Conservation (phyloP, 2,329 filamentous ascomycete genomes). For the Akanthomyces uredinophilus region DNA sequence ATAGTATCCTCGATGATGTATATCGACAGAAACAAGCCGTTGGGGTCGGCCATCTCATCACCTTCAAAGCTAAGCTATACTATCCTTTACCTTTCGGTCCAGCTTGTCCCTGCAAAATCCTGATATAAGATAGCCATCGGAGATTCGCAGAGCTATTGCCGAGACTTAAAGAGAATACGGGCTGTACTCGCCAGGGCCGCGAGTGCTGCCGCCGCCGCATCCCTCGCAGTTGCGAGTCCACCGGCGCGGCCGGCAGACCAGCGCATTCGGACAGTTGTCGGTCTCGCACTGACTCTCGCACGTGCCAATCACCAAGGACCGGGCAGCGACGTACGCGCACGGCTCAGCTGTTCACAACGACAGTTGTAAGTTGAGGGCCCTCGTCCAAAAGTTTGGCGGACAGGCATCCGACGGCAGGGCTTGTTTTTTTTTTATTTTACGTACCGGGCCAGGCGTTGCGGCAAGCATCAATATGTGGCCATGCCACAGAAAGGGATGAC, state of each 20-base stretch:
- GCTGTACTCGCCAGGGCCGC: constrained; percentile 9
- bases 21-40: neutral
- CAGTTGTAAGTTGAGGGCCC: neutral
- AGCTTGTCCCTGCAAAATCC: neutral
- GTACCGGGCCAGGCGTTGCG: constrained; percentile 13
- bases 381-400: neutral
- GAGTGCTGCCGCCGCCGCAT: constrained; percentile 1
- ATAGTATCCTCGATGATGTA: neutral
- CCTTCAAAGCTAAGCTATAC: neutral
- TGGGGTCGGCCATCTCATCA: neutral
- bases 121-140: too few relatives aligned
- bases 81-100: neutral
- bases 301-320: constrained; percentile 7
- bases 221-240: constrained; percentile 9
- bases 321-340: constrained; percentile 8
- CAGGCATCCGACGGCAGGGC: neutral
- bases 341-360: neutral
- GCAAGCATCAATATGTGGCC: constrained; percentile 10
- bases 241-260: constrained; percentile 8
- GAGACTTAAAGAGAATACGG: neutral
- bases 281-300: constrained; percentile 10
- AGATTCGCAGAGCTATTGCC: too few relatives aligned
- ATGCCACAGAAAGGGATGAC: neutral
- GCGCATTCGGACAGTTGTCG: constrained; percentile 7
- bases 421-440: too few relatives aligned